Evolutionary conservation across 164 flowering plant genomes (phyloP).

Genomic region (Kalanchoe fedtschenkoi): DNA sequence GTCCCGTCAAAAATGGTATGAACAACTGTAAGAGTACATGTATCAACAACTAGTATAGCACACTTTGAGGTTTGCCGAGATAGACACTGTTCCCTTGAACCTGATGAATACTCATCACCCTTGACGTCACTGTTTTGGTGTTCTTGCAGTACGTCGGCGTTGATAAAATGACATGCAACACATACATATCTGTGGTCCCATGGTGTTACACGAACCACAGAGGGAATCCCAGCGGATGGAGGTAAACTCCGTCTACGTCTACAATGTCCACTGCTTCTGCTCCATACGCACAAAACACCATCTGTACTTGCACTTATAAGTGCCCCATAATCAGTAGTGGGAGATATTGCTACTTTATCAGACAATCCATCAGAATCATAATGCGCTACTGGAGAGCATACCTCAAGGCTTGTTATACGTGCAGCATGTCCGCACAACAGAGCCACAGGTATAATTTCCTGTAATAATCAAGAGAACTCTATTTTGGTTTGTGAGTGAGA

Average conservation of each 20-base stretch:
- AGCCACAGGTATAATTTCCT: conserved; percentile 74
- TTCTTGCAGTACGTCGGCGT: conserved; percentile 17
- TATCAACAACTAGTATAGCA: conserved; percentile 67
- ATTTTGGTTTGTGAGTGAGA: background rate
- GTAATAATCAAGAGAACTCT: conserved; percentile 5
- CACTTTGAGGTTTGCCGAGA: conserved; percentile 37
- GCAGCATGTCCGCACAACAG: conserved; percentile 88
- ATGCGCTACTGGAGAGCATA: conserved; percentile 46
- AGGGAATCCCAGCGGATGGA: conserved; percentile 82
- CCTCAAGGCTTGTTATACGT: conserved; percentile 53
- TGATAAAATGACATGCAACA: conserved; percentile 46
- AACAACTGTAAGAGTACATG: conserved; percentile 58
- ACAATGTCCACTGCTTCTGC: conserved; percentile 85
- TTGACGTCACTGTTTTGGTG: conserved; percentile 25
- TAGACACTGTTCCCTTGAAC: conserved; percentile 19
- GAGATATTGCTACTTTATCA: conserved; percentile 19
- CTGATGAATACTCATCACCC: conserved; percentile 19
- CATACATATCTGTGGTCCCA: conserved; percentile 67
- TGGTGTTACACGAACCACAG: conserved; percentile 39
- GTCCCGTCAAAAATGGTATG: conserved; percentile 73
- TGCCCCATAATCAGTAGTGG: conserved; percentile 31
- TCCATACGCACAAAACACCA: conserved; percentile 92
- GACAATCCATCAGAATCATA: conserved; percentile 11
- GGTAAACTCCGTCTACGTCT: conserved; percentile 75
- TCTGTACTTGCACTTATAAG: conserved; percentile 82